These are phyloP conservation scores for Nemania abortiva DNA, from an alignment of 2,329 filamentous ascomycete genomes.

Conservation along the genomic window DNA sequence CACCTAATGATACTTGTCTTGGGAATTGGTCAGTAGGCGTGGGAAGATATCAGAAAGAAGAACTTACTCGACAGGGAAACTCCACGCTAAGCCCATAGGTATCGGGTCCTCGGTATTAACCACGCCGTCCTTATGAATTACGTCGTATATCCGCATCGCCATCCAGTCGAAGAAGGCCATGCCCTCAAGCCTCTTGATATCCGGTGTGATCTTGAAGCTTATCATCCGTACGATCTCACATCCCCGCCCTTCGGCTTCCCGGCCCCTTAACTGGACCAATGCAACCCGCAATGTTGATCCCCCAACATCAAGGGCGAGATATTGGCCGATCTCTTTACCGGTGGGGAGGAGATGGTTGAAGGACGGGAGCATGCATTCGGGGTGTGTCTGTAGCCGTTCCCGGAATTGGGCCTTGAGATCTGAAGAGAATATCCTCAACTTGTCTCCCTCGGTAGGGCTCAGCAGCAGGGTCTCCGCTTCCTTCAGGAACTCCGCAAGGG, in stretches of 20 bases:
- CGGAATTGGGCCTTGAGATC: conserved; percentile 67
- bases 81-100: conserved; percentile 74
- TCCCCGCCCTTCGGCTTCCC: conserved; percentile 55
- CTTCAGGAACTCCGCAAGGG: conserved; percentile 65
- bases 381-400: conserved; percentile 63
- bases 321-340: conserved; percentile 70
- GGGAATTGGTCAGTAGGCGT: conserved; percentile 44
- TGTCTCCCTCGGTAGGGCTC: conserved; percentile 60
- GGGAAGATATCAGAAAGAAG: conserved; percentile 7
- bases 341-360: conserved; percentile 73
- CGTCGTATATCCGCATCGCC: conserved; percentile 69
- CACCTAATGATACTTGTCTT: conserved; percentile 74
- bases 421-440: conserved; percentile 60
- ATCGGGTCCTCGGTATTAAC: conserved; percentile 59
- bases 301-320: conserved; percentile 75
- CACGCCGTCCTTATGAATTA: conserved; percentile 59
- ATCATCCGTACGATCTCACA: conserved; percentile 67
- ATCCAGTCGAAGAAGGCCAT: conserved; percentile 77
- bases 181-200: conserved; percentile 68
- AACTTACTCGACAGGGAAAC: conserved; percentile 76
- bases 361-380: conserved; percentile 73
- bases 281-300: conserved; percentile 76
- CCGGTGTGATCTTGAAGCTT: conserved; percentile 67
- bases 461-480: conserved; percentile 67
- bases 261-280: conserved; percentile 69